Evolutionary conservation across 1,284 basidiomycete genomes (phyloP).

Genomic region (Meripilus lineatus): DNA sequence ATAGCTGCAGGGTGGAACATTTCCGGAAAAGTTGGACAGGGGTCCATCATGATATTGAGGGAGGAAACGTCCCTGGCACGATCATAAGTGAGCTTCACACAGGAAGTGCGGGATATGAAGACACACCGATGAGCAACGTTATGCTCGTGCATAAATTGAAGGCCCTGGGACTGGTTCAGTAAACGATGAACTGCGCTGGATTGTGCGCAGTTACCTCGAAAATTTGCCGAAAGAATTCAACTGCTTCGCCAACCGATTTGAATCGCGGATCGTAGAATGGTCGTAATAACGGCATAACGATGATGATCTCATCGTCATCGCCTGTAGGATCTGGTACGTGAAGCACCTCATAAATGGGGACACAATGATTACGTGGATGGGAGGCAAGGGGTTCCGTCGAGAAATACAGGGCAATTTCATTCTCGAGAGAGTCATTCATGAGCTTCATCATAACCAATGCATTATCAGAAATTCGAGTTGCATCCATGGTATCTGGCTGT

Average conservation of each 20-base stretch:
- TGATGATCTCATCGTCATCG: slow-evolving; percentile 7
- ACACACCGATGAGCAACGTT: slow-evolving; percentile 3
- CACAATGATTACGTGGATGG: slow-evolving; percentile 25
- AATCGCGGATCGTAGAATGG: slow-evolving; percentile 19
- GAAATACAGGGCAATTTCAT: slow-evolving; percentile 16
- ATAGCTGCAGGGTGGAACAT: background rate
- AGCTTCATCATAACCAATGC: slow-evolving; percentile 15
- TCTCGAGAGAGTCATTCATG: slow-evolving; percentile 14
- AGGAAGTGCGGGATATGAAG: background rate
- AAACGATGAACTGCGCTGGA: background rate
- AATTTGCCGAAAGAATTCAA: slow-evolving; percentile 24
- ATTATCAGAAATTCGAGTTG: slow-evolving; percentile 12
- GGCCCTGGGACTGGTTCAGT: background rate
- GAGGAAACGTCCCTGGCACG: background rate
- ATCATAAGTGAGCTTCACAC: background rate
- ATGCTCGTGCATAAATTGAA: slow-evolving; percentile 3
- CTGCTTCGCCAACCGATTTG: slow-evolving; percentile 23
- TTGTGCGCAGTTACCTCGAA: slow-evolving; percentile 20
- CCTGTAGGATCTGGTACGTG: slow-evolving; percentile 12
- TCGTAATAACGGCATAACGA: slow-evolving; percentile 25
- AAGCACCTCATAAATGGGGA: slow-evolving; percentile 21
- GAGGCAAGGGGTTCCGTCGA: slow-evolving; percentile 13
- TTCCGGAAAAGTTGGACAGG: background rate
- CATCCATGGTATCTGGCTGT: slow-evolving; percentile 2
- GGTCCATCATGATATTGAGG: slow-evolving; percentile 3